Conservation (phyloP, 2,329 filamentous ascomycete genomes). For the Fusarium sp. region DNA sequence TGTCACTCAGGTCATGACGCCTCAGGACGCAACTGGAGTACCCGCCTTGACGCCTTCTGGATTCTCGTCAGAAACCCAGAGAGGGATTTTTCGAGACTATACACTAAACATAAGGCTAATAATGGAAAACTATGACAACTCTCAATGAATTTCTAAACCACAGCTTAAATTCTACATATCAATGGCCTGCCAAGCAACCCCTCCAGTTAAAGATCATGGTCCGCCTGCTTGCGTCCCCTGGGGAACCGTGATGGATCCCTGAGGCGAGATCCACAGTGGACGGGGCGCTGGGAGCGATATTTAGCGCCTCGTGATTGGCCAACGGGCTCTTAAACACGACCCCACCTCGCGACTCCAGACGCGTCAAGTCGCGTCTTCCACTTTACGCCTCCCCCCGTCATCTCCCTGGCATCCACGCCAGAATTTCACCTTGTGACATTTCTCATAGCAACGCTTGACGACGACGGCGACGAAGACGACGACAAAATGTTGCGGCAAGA, state of each 20-base stretch:
- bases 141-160: neutral
- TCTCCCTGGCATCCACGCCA: constrained; percentile 16
- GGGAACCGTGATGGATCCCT: neutral
- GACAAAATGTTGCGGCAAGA: constrained; percentile 61
- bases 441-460: constrained; percentile 6
- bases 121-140: neutral
- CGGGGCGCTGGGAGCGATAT: neutral
- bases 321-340: constrained; percentile 34
- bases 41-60: too few relatives aligned
- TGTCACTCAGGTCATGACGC: neutral
- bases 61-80: neutral
- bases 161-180: neutral
- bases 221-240: neutral
- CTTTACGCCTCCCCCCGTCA: constrained; percentile 18
- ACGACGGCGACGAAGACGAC: constrained; percentile 27
- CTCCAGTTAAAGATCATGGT: neutral
- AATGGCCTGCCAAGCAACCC: neutral
- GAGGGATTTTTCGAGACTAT: neutral
- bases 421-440: constrained; percentile 16
- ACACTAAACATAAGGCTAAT: neutral
- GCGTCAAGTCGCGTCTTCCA: constrained; percentile 50
- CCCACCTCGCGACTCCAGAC: constrained; percentile 39
- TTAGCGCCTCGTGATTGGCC: constrained; percentile 26
- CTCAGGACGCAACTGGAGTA: neutral
- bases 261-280: neutral